Evolutionary conservation across 192 early-diverging fungal species (phyloP), one percentile per base, ranked within the genome.

Genomic region (Rhizoclosmatium sp.): DNA sequence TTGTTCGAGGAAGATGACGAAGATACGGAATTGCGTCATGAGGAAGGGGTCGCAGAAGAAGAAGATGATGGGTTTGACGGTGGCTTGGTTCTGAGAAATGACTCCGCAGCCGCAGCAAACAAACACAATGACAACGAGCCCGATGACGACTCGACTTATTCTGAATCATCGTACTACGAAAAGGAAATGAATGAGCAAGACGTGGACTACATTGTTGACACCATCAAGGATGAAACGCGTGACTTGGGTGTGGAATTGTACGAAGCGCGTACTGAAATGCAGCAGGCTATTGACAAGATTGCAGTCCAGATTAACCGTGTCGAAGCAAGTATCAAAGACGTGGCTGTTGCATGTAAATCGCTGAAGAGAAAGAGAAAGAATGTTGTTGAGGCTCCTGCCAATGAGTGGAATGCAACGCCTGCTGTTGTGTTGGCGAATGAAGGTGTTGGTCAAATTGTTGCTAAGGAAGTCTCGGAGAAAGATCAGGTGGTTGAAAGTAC

Each of bases 191-290:
- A 31, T 31, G 31, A 31, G 31, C 31, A 31, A 31, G 31, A 31
- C 31, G 31, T 31, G 31, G 31, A 31, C 60, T 62, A 40, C 7
- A 19, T 62, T 62, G 60, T 62, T 21, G 9, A 7, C 21, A 7
- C 60, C 23, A 40, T 62, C 7, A 7, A 21, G 4, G 5, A 9
- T 21, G 60, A 62, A 9, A 62, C 60, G 9, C 60, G 60, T 40
- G 60, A 62, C 7, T 40, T 62, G 7, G 60, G 60, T 19, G 7
- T 62, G 10, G 60, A 62, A 23, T 62, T 62, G 60, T 62, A 19
- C 21, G 60, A 62, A 62, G 21, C 60, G 19, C 60, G 60, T 62
- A 21, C 21, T 4, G 60, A 62, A 62, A 31, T 62, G 60, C 60
- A 62, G 1, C 21, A 4, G 0, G 60, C 60, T 7, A 19, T 62